phyloP scores from a whole-genome alignment of 192 early-diverging fungal species.

The Linnemannia elongata region DNA sequence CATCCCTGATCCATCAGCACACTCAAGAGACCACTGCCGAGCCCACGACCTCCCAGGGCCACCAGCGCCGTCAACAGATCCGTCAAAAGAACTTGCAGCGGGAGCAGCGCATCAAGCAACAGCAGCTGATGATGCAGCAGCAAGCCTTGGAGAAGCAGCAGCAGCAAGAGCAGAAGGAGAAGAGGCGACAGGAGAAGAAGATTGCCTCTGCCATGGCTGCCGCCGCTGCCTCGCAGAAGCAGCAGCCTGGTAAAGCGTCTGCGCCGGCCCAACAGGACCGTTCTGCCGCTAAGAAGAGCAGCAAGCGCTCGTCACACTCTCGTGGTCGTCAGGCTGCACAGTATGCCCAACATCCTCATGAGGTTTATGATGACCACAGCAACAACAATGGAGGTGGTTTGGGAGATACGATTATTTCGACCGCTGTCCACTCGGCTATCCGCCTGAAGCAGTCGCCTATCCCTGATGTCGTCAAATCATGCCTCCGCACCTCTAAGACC shows the following conservation, averaged over 20 bases:
- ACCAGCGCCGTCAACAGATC: constrained; percentile 20
- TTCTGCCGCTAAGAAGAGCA: neutral
- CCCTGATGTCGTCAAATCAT: constrained; percentile 61
- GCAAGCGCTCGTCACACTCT: constrained; percentile 6
- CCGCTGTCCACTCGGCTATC: constrained; percentile 62
- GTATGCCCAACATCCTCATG: neutral
- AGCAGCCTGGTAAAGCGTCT: neutral
- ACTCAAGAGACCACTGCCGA: neutral
- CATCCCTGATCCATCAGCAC: constrained; percentile 40
- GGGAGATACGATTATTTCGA: constrained; percentile 58
- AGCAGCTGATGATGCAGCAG: constrained; percentile 15
- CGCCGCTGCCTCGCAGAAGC: neutral
- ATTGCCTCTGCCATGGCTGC: neutral
- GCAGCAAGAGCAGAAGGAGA: constrained; percentile 19
- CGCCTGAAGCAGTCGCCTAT: constrained; percentile 69
- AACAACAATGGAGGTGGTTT: constrained; percentile 12
- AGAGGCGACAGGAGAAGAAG: constrained; percentile 18
- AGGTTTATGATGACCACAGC: neutral
- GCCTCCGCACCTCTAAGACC: constrained; percentile 41
- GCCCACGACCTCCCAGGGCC: neutral
- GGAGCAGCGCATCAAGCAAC: constrained; percentile 24
- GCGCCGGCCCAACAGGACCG: neutral
- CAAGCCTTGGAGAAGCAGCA: constrained; percentile 4
- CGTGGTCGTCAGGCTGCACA: neutral
- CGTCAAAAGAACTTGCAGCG: constrained; percentile 23